Evolutionary conservation across 768 basidiomycete species (phyloP).

Genomic region (Lactifluus subvellereus): DNA sequence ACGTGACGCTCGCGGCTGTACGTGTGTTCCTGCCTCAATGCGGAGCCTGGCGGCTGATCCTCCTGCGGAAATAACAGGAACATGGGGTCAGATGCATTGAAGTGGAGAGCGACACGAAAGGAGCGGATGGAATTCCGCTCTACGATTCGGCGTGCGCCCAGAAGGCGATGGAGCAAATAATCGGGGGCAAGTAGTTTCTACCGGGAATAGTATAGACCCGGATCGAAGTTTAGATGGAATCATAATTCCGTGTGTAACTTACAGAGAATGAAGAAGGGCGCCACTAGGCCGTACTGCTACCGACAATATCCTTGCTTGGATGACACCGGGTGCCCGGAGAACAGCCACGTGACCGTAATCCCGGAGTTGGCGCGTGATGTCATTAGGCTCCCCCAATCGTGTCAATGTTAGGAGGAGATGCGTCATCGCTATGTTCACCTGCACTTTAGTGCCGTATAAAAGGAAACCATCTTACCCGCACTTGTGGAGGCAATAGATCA

Average conservation of each 20-base stretch:
- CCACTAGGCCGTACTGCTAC: too few relatives aligned
- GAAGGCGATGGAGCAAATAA: constrained; percentile 34
- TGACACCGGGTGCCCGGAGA: too few relatives aligned
- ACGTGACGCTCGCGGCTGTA: constrained; percentile 57
- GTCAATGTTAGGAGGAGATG: neutral
- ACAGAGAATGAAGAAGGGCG: too few relatives aligned
- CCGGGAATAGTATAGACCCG: neutral
- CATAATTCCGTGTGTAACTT: neutral
- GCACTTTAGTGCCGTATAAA: neutral
- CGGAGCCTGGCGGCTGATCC: neutral
- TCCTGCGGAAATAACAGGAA: constrained; percentile 33
- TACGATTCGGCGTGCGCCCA: constrained; percentile 46
- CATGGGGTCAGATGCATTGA: constrained; percentile 57
- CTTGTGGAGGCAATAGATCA: neutral
- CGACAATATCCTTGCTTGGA: too few relatives aligned
- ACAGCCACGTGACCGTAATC: too few relatives aligned
- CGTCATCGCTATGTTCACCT: neutral
- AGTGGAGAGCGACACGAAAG: constrained; percentile 33
- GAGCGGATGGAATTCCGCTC: constrained; percentile 30
- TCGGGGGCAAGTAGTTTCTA: neutral
- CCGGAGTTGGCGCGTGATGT: neutral
- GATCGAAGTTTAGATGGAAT: too few relatives aligned
- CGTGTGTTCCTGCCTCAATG: constrained; percentile 27
- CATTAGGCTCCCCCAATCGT: neutral
- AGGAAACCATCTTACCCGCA: neutral